A percentile compares a stretch with the other conserved stretches of the same genome.
These are phyloP conservation scores for Aspergillus transmontanensis DNA, from an alignment of 2,329 filamentous ascomycete species.

Conservation along the genomic window DNA sequence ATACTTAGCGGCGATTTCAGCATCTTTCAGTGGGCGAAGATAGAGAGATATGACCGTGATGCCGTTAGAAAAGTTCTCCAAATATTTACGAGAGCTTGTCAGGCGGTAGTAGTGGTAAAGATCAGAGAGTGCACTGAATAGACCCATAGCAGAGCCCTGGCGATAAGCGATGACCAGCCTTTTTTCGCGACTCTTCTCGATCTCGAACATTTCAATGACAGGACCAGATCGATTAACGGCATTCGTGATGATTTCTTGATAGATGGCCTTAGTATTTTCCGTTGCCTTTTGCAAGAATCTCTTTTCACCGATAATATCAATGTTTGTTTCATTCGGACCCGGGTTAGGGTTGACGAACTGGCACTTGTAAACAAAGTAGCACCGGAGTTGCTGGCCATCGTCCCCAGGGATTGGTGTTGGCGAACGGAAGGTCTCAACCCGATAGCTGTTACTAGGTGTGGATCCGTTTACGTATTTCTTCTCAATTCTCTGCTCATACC, in stretches of 20 bases:
- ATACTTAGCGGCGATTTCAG: conserved; percentile 57
- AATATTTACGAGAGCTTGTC: conserved; percentile 94
- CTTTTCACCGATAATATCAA: conserved; percentile 89
- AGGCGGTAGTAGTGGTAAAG: conserved; percentile 98
- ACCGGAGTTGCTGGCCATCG: conserved; percentile 82
- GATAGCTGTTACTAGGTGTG: conserved; percentile 72
- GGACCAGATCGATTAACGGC: conserved; percentile 85
- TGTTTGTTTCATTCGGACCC: conserved; percentile 74
- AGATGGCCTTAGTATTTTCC: conserved; percentile 91
- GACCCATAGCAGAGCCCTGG: conserved; percentile 83
- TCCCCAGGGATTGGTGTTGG: conserved; percentile 74
- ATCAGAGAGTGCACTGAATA: conserved; percentile 94
- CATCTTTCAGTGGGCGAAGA: conserved; percentile 70
- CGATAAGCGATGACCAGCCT: conserved; percentile 93
- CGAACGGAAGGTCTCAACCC: conserved; percentile 96
- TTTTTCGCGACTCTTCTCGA: conserved; percentile 89
- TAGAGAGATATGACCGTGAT: conserved; percentile 97
- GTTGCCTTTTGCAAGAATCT: conserved; percentile 96
- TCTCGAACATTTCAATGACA: conserved; percentile 97
- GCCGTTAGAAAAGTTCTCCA: conserved; percentile 98
- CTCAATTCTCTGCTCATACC: conserved; percentile 91
- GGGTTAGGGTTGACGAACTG: conserved; percentile 80
- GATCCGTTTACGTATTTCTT: conserved; percentile 90
- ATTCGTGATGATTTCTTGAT: conserved; percentile 87
- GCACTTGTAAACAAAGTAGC: conserved; percentile 99